These are phyloP conservation scores for Boletellus deceptivus DNA, from an alignment of 1,284 basidiomycete genomes.

Conservation along the genomic window DNA sequence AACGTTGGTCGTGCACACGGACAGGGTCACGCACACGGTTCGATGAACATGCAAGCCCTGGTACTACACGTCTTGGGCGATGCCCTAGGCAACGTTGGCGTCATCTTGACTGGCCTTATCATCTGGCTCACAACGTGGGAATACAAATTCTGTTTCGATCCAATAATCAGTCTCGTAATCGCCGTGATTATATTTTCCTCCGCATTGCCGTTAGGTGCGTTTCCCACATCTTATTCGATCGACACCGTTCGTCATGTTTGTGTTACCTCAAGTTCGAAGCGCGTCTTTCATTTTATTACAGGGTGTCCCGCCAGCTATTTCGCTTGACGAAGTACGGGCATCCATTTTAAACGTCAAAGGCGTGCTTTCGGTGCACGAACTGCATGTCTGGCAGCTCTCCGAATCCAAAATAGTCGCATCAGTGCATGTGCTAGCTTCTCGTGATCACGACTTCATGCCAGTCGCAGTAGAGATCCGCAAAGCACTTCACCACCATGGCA, in stretches of 20 bases:
- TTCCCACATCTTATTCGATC: slow-evolving; percentile 3
- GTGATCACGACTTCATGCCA: slow-evolving; percentile 85
- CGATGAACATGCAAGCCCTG: slow-evolving; percentile 98
- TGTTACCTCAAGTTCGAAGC: slow-evolving; percentile 65
- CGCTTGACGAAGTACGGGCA: slow-evolving; percentile 81
- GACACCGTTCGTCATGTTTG: slow-evolving; percentile 15
- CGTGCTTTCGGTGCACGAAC: slow-evolving; percentile 89
- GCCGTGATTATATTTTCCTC: slow-evolving; percentile 97
- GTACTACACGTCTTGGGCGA: slow-evolving; percentile 96
- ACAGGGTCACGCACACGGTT: slow-evolving; percentile 65
- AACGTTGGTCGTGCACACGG: slow-evolving; percentile 25
- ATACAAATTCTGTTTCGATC: slow-evolving; percentile 92
- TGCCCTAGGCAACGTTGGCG: slow-evolving; percentile 96
- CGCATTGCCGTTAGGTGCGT: slow-evolving; percentile 86
- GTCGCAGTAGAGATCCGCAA: slow-evolving; percentile 84
- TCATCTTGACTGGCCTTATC: slow-evolving; percentile 91
- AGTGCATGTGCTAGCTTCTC: slow-evolving; percentile 88
- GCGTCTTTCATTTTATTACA: slow-evolving; percentile 97
- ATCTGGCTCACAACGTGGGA: slow-evolving; percentile 83
- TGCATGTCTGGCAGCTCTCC: slow-evolving; percentile 95
- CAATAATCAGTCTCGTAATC: slow-evolving; percentile 91
- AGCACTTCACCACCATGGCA: slow-evolving; percentile 85
- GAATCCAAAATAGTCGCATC: slow-evolving; percentile 92
- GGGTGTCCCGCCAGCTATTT: slow-evolving; percentile 88
- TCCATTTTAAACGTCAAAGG: slow-evolving; percentile 83